phyloP scores from a whole-genome alignment of 176 grass and related monocot genomes.

The Cenchrus americanus region DNA sequence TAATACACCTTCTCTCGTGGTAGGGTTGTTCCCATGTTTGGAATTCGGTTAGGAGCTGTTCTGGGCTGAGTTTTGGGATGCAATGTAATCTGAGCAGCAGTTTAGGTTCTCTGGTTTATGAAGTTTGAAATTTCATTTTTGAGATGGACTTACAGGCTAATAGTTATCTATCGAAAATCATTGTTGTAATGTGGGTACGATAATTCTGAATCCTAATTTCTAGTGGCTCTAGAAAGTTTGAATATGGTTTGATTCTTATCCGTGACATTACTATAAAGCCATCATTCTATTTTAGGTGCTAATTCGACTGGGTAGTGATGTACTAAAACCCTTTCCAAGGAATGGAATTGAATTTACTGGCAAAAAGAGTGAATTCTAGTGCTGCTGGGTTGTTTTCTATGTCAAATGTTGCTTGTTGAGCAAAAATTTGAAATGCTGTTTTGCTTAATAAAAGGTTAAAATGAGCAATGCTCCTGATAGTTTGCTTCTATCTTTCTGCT shows the following conservation, averaged over 20 bases:
- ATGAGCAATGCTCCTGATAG: background rate
- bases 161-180: background rate
- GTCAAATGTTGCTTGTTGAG: conserved; percentile 1
- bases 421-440: conserved; percentile 3
- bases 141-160: background rate
- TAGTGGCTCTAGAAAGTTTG: background rate
- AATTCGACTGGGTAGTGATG: background rate
- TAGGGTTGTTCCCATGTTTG: background rate
- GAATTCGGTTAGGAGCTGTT: background rate
- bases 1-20: background rate
- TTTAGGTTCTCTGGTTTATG: background rate
- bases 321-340: background rate
- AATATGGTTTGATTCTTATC: background rate
- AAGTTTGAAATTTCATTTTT: conserved; percentile 21
- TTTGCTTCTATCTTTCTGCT: conserved; percentile 18
- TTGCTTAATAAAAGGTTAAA: background rate
- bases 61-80: background rate
- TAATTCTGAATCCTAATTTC: conserved; percentile 13
- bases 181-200: background rate
- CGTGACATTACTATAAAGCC: background rate
- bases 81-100: background rate
- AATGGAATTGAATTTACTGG: background rate
- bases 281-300: conserved; percentile 17
- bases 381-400: background rate
- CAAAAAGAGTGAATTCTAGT: background rate